Percentiles rank a stretch among this genome's conserved stretches.
Evolutionary conservation across 345 rosid species (phyloP).

Genomic region (Corchorus olitorius): DNA sequence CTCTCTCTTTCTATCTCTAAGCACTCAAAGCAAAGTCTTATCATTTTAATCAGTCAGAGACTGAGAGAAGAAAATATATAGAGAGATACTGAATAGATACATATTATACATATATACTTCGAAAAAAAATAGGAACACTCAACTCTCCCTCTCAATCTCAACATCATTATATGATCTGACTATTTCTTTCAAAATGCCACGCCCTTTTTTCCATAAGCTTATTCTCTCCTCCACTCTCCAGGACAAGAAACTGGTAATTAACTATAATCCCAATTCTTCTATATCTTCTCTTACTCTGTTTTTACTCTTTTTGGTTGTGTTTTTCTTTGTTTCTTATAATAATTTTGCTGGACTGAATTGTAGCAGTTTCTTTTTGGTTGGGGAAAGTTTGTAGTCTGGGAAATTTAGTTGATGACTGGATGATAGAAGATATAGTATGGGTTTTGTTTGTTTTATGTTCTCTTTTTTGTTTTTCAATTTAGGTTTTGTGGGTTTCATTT

Average conservation of each 20-base stretch:
- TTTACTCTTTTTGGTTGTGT: background rate
- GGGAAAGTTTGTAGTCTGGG: conserved; percentile 15
- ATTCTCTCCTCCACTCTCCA: conserved; percentile 65
- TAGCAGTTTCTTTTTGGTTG: background rate
- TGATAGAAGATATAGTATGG: background rate
- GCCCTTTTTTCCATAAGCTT: conserved; percentile 79
- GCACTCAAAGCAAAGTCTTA: conserved; percentile 21
- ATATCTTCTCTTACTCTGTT: background rate
- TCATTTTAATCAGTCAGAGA: conserved; percentile 8
- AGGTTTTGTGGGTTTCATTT: background rate
- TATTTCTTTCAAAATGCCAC: conserved; percentile 54
- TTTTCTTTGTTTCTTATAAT: background rate
- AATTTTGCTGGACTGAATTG: background rate
- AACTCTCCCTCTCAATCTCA: background rate
- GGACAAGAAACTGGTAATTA: conserved; percentile 64
- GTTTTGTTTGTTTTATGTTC: background rate
- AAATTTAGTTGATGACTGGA: background rate
- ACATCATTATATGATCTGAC: conserved; percentile 54
- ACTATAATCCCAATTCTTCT: background rate
- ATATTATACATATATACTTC: background rate
- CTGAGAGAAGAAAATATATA: background rate
- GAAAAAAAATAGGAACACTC: conserved; percentile 3
- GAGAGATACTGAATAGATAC: background rate
- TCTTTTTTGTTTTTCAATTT: background rate
- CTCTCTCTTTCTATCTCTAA: background rate